Conservation (phyloP, 1,284 basidiomycete species). For the Boletellus deceptivus region DNA sequence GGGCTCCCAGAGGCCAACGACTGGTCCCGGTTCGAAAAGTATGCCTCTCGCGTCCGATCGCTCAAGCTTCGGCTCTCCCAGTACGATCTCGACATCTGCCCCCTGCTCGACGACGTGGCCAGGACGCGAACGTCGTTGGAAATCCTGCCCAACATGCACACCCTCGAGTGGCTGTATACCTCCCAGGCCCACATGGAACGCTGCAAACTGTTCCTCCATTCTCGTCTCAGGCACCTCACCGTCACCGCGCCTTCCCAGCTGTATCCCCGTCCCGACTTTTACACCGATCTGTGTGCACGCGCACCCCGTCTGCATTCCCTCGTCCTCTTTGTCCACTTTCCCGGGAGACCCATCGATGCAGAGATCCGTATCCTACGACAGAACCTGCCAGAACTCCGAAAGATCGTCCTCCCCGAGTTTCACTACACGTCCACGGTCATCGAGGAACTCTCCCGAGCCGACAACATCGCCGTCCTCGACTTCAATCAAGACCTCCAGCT, state of each 20-base stretch:
- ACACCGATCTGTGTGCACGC: conserved; percentile 49
- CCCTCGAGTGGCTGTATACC: conserved; percentile 40
- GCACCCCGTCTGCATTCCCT: conserved; percentile 50
- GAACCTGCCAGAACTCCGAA: conserved; percentile 45
- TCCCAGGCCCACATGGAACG: conserved; percentile 29
- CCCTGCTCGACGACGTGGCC: conserved; percentile 52
- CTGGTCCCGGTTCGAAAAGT: conserved; percentile 56
- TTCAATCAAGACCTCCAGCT: conserved; percentile 46
- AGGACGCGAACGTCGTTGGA: conserved; percentile 49
- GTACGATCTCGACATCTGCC: conserved; percentile 12
- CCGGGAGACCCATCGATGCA: conserved; percentile 38
- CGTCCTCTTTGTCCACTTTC: conserved; percentile 39
- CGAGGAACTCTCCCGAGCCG: conserved; percentile 44
- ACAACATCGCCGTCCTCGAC: conserved; percentile 45
- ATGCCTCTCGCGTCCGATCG: conserved; percentile 52
- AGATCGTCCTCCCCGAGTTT: conserved; percentile 51
- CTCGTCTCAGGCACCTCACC: conserved; percentile 36
- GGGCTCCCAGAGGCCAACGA: conserved; percentile 46
- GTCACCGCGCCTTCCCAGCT: conserved; percentile 17
- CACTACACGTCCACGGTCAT: conserved; percentile 46
- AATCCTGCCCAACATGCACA: conserved; percentile 54
- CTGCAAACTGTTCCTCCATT: conserved; percentile 46
- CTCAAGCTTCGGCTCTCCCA: conserved; percentile 26
- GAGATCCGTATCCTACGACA: conserved; percentile 40
- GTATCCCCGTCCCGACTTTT: conserved; percentile 33